Evolutionary conservation across 1,284 basidiomycete species (phyloP), one percentile per base, ranked within the genome.

Genomic region (Schizophyllum amplum): DNA sequence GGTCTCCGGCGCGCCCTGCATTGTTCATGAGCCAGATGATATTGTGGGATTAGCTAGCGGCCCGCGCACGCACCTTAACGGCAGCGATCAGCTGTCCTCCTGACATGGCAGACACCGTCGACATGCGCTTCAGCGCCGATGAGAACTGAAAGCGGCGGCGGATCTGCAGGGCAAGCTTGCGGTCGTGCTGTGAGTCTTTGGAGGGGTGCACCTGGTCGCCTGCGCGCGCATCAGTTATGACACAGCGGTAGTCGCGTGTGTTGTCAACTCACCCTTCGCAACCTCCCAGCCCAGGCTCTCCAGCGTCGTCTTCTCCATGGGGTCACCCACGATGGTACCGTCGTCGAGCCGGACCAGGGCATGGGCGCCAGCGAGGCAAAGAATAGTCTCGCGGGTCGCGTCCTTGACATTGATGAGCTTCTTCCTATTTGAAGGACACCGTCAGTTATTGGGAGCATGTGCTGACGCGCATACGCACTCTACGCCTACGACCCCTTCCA

Each of bases 301-400:
- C 17, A 99, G 75, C 0, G 96, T 96, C 0, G 92, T 96, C 75
- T 96, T 96, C 72, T 99, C 96, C 96, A 99, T 99, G 0, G 97
- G 96, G 69, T 99, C 97, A 15, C 96, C 97, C 33, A 99, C 95
- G 42, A 97, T 78, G 1, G 86, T 87, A 4, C 94, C 96, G 66
- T 98, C 94, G 63, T 93, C 91, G 46, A 99, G 80, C 54, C 92
- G 80, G 21, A 99, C 96, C 3, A 99, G 78, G 0, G 97, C 95
- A 67, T 99, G 97, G 0, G 97, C 95, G 5, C 93, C 87, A 49
- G 96, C 96, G 13, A 99, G 83, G 57, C 93, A 92, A 0, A 92
- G 76, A 2, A 86, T 92, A 0, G 96, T 98, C 61, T 94, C 86
- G 52, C 82, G 79, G 1, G 81, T 75, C 6, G 87, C 83, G 55